Conservation (phyloP, 2,329 filamentous ascomycete species). For the Apiospora arundinis region DNA sequence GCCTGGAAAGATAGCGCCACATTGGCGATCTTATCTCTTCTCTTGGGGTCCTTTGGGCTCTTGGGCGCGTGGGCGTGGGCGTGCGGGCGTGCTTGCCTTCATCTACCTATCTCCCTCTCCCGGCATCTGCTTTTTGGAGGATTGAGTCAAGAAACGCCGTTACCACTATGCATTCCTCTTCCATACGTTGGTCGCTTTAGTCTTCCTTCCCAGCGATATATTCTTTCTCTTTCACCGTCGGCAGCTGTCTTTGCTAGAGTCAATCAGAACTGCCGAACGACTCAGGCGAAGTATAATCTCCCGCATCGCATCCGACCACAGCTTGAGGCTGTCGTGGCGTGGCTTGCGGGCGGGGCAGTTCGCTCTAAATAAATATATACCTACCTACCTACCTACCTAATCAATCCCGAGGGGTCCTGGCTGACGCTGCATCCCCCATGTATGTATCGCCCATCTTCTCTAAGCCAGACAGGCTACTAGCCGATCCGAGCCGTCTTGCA, state of each 20-base stretch:
- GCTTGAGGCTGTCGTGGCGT: conserved; percentile 3
- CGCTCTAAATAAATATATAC: background rate
- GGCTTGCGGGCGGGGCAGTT: conserved; percentile 1
- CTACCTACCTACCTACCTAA: background rate
- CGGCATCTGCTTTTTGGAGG: background rate
- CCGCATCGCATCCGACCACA: background rate
- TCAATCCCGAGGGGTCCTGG: background rate
- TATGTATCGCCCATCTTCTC: conserved; percentile 2
- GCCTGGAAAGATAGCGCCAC: background rate
- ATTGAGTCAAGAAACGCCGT: background rate
- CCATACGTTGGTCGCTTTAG: background rate
- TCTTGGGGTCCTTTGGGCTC: background rate
- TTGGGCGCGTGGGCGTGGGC: background rate
- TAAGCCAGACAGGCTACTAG: conserved; percentile 7
- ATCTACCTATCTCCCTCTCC: background rate
- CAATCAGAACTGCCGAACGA: background rate
- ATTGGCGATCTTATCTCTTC: conserved; percentile 13
- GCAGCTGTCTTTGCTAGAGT: background rate
- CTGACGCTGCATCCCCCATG: background rate
- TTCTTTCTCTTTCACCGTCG: background rate
- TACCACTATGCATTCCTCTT: background rate
- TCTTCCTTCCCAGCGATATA: background rate
- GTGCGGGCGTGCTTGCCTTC: background rate
- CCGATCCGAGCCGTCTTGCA: background rate
- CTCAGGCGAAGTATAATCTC: background rate